Conservation (phyloP, 805 yeast genomes). For the Wickerhamiella alocasiicola region DNA sequence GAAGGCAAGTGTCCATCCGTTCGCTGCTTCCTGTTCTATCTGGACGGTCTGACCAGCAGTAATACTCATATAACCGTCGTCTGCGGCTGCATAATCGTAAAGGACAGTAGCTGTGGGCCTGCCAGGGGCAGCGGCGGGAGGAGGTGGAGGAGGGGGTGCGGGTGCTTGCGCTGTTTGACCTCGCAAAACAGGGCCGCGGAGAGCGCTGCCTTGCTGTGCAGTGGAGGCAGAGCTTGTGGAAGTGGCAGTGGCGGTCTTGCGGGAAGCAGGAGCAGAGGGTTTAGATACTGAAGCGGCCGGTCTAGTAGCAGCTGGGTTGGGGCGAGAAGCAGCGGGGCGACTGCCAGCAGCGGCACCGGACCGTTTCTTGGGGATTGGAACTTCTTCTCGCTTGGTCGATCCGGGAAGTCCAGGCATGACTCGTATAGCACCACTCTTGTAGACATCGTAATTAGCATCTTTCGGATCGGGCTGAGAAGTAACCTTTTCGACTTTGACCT, state of each 20-base stretch:
- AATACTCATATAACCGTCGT: constrained; percentile 71
- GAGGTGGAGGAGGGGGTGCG: constrained; percentile 36
- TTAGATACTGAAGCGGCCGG: neutral
- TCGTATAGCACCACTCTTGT: constrained; percentile 78
- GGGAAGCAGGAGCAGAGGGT: neutral
- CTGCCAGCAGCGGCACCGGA: constrained; percentile 12
- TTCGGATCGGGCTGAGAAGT: constrained; percentile 23
- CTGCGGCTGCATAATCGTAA: constrained; percentile 80
- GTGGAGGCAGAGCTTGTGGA: constrained; percentile 9
- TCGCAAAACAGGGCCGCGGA: neutral
- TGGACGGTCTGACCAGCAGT: constrained; percentile 63
- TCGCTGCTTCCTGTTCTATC: constrained; percentile 58
- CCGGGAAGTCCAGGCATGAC: constrained; percentile 74
- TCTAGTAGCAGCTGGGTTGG: neutral
- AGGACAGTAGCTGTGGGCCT: constrained; percentile 74
- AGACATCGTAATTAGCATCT: constrained; percentile 64
- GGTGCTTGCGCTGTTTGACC: constrained; percentile 1
- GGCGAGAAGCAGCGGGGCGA: neutral
- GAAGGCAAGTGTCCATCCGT: constrained; percentile 92
- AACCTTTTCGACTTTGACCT: constrained; percentile 56
- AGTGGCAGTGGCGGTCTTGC: constrained; percentile 18
- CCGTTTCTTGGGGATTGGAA: constrained; percentile 41
- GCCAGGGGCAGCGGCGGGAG: constrained; percentile 48
- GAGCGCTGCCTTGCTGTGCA: neutral
- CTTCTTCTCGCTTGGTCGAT: constrained; percentile 52